Evolutionary conservation across 2,329 filamentous ascomycete genomes (phyloP), one percentile per base, ranked within the genome.

Genomic region (Paraconiothyrium sp.): DNA sequence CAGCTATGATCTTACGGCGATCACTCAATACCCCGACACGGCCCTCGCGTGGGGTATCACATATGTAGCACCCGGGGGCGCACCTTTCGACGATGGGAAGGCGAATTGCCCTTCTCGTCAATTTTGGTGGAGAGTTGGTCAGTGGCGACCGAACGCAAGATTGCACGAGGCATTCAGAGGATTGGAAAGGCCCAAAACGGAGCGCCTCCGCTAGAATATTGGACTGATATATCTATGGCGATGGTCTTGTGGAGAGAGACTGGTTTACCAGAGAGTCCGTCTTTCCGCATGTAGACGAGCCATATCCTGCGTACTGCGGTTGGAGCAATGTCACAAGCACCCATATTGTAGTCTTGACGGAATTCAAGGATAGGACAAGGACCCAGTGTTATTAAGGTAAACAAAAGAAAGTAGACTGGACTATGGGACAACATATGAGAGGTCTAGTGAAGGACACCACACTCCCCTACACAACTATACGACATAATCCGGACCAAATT

Each of bases 161-260:
- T 20, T 47, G 44, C 44, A 47, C 44, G 44, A 47, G 44, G 44
- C 20, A 7, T 47, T 47, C 44, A 14, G 44, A 47, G 2, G 20
- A 47, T 47, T 27, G 44, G 44, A 47, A n/a, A 47, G 27, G n/a
- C 44, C 27, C 22, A 47, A 47, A 47, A 24, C 44, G 44, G 27
- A 30, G 44, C 44, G 22, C 44, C 20, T 47, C 20, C 44, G 44
- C 44, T 47, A 27, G 44, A 47, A 14, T 47, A 47, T 47, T 47
- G 44, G 44, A 47, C 44, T 27, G 44, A 47, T 6, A 7, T 47
- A 20, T 47, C 27, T 47, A 47, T 6, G 44, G 44, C 22, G 44
- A 47, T 47, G 44, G 44, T 27, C 44, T 47, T 8, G 44, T 47
- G 7, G n/a, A 47, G 20, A 47, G 44, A 27, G n/a, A 47, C 22